Evolutionary conservation across 176 grass and related monocot genomes (phyloP).

Genomic region (Musa beccarii): DNA sequence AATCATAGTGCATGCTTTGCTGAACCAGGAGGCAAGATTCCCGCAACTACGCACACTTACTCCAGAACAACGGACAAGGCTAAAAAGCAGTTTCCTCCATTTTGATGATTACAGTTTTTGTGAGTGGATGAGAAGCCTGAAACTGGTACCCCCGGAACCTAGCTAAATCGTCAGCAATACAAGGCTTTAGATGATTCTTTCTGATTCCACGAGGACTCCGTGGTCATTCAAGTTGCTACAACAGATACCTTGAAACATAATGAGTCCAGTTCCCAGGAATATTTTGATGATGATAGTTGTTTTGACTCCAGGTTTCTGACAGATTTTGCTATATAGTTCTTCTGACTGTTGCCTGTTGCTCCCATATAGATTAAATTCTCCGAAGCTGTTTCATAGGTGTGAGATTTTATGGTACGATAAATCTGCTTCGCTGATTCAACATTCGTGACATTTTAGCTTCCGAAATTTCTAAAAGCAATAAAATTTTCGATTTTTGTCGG

Average conservation of each 20-base stretch:
- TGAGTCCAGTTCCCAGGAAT: not conserved
- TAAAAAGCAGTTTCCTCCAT: conserved; percentile 92
- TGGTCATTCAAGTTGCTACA: too few species aligned
- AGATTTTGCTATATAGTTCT: not conserved
- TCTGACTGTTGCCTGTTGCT: not conserved
- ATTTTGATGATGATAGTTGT: not conserved
- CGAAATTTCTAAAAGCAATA: conserved; percentile 1
- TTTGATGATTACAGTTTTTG: conserved; percentile 92
- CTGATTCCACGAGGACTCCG: not conserved
- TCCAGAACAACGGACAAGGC: conserved; percentile 51
- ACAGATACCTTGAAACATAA: not conserved
- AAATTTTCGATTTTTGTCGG: not conserved
- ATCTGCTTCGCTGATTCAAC: not conserved
- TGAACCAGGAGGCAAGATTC: conserved; percentile 88
- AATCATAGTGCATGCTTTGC: not conserved
- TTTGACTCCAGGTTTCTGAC: not conserved
- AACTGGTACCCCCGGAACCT: conserved; percentile 73
- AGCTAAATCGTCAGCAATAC: conserved; percentile 31
- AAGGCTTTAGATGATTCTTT: not conserved
- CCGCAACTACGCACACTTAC: conserved; percentile 57
- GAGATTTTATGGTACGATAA: not conserved
- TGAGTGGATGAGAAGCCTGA: conserved; percentile 99
- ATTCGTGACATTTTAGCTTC: not conserved
- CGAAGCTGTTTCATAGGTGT: not conserved
- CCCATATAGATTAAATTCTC: not conserved